Percentiles rank a stretch among this genome's conserved stretches.
Conservation (phyloP, 768 basidiomycete species). For the Stropharia rugosoannulata region DNA sequence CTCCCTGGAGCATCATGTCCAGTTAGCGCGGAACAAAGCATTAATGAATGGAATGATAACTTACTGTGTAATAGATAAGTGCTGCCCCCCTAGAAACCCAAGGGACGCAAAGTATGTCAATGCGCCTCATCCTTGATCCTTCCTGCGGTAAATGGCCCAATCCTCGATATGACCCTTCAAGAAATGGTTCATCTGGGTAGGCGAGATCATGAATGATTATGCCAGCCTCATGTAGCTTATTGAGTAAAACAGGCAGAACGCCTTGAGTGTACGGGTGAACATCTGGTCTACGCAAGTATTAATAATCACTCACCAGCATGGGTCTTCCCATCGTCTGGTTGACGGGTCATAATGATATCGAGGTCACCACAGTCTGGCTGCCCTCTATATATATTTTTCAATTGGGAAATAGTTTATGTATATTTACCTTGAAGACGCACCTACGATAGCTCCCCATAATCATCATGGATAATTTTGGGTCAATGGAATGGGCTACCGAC, state of each 20-base stretch:
- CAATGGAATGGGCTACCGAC: slow-evolving; percentile 62
- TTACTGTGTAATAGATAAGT: slow-evolving; percentile 86
- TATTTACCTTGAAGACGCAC: slow-evolving; percentile 28
- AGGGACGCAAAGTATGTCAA: slow-evolving; percentile 85
- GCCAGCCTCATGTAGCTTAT: slow-evolving; percentile 48
- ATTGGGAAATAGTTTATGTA: background rate
- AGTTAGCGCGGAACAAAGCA: slow-evolving; percentile 3
- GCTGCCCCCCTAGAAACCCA: slow-evolving; percentile 81
- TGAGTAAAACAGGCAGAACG: slow-evolving; percentile 58
- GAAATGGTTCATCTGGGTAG: slow-evolving; percentile 61
- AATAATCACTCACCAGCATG: slow-evolving; percentile 57
- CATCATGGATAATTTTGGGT: slow-evolving; percentile 69
- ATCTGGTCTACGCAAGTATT: background rate
- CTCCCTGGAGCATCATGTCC: slow-evolving; percentile 50
- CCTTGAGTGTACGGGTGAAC: slow-evolving; percentile 34
- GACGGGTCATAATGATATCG: slow-evolving; percentile 84
- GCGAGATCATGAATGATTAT: slow-evolving; percentile 84
- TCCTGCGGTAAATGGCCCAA: slow-evolving; percentile 58
- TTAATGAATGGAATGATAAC: slow-evolving; percentile 17
- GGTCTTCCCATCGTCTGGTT: slow-evolving; percentile 66
- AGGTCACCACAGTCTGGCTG: slow-evolving; percentile 87
- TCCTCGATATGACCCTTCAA: slow-evolving; percentile 83
- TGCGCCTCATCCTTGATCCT: slow-evolving; percentile 57
- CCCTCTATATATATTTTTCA: slow-evolving; percentile 47
- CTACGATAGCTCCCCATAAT: slow-evolving; percentile 93